These are phyloP conservation scores for Chlamydomonas asymmetrica DNA, from an alignment of 139 green algal species.

Conservation along the genomic window DNA sequence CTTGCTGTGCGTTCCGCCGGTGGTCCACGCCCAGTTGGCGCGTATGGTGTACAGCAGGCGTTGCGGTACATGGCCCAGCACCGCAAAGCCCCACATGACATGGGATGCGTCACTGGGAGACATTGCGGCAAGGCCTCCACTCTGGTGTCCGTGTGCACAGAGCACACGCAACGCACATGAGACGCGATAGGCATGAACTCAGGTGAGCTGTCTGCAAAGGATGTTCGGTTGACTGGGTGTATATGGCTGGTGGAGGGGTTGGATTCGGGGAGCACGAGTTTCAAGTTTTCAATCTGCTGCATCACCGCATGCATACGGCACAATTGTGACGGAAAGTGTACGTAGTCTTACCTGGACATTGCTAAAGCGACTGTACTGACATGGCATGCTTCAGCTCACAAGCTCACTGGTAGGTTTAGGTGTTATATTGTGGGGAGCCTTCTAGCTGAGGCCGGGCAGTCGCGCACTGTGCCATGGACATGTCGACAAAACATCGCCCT, in stretches of 20 bases:
- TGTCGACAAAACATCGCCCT: background rate
- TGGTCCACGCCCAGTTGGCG: slow-evolving; percentile 20
- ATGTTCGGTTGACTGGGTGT: no score
- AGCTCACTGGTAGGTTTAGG: no score
- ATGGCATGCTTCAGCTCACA: no score
- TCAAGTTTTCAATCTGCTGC: background rate
- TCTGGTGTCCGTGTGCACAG: background rate
- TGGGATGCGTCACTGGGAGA: slow-evolving; percentile 8
- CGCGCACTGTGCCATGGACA: background rate
- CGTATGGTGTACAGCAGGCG: slow-evolving; percentile 28
- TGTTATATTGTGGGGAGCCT: background rate
- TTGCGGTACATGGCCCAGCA: slow-evolving; percentile 24
- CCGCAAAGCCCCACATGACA: slow-evolving; percentile 49
- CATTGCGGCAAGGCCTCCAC: slow-evolving; percentile 15
- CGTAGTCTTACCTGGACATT: no score
- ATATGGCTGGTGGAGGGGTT: background rate
- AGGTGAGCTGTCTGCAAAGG: background rate
- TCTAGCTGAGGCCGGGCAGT: background rate
- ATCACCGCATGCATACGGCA: background rate
- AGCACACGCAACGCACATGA: background rate
- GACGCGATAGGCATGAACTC: background rate
- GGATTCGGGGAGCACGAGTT: background rate
- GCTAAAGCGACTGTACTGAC: no score
- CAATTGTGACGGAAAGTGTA: no score
- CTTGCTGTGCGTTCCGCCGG: background rate